Evolutionary conservation across 2,329 filamentous ascomycete genomes (phyloP).

Genomic region (Xylariaceae sp.): DNA sequence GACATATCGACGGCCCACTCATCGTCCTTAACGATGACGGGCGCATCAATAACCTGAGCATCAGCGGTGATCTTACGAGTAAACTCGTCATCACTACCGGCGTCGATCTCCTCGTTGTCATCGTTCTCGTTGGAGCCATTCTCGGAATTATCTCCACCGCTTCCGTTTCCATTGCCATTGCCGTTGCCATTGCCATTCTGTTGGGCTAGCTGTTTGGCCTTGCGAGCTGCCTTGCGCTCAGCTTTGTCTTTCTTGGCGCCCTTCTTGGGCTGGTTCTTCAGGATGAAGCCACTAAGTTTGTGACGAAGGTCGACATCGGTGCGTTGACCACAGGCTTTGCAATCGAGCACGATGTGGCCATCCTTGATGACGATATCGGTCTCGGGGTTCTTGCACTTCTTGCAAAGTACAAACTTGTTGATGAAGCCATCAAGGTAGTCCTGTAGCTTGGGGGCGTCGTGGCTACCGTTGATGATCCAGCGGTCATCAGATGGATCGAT

Average conservation of each 20-base stretch:
- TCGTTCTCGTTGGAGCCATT: constrained; percentile 62
- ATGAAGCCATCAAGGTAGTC: constrained; percentile 99
- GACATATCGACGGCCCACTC: constrained; percentile 98
- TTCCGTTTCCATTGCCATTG: constrained; percentile 60
- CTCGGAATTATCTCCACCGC: constrained; percentile 70
- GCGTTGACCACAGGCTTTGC: constrained; percentile 97
- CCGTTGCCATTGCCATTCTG: constrained; percentile 55
- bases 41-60: constrained; percentile 55
- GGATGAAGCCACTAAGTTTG: constrained; percentile 96
- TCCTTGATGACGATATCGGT: constrained; percentile 97
- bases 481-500: constrained; percentile 96
- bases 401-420: constrained; percentile 97
- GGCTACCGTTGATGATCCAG: constrained; percentile 99
- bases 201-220: constrained; percentile 78
- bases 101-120: constrained; percentile 66
- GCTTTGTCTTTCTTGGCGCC: constrained; percentile 94
- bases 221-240: constrained; percentile 87
- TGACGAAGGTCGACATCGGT: constrained; percentile 89
- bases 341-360: constrained; percentile 88
- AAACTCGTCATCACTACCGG: constrained; percentile 89
- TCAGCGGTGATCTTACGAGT: constrained; percentile 79
- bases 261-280: constrained; percentile 93
- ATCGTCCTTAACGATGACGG: constrained; percentile 77
- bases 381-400: constrained; percentile 99
- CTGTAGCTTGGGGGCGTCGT: constrained; percentile 94